Evolutionary conservation across 1,139 yeast species (phyloP).

Genomic region (Petasospora rhodanensis): DNA sequence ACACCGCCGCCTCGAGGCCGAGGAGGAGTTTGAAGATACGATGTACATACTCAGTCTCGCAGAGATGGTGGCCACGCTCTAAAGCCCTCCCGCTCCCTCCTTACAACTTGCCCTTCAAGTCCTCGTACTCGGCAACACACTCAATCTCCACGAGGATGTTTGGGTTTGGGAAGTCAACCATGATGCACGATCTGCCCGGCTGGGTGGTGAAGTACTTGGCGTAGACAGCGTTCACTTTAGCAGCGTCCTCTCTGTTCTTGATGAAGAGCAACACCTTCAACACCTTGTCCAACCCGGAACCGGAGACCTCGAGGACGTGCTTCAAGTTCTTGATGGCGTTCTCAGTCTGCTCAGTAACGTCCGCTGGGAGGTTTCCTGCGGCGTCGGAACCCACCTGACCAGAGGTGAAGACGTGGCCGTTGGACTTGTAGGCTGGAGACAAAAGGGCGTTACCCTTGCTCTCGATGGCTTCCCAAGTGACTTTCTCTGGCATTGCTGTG

Average conservation of each 20-base stretch:
- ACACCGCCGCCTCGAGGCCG: no score
- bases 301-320: slow-evolving; percentile 41
- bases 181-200: slow-evolving; percentile 56
- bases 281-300: slow-evolving; percentile 45
- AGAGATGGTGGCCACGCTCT: no score
- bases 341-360: slow-evolving; percentile 42
- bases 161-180: slow-evolving; percentile 41
- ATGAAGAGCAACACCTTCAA: slow-evolving; percentile 51
- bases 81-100: no score
- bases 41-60: background rate
- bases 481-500: slow-evolving; percentile 22
- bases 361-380: slow-evolving; percentile 35
- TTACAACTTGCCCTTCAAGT: slow-evolving; percentile 9
- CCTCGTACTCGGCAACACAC: slow-evolving; percentile 33
- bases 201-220: slow-evolving; percentile 41
- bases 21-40: background rate
- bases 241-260: slow-evolving; percentile 40
- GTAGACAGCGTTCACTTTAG: slow-evolving; percentile 44
- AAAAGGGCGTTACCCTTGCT: slow-evolving; percentile 29
- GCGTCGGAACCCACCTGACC: slow-evolving; percentile 40
- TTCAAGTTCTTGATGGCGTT: slow-evolving; percentile 41
- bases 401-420: slow-evolving; percentile 49
- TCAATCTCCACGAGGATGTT: slow-evolving; percentile 41
- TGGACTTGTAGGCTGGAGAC: slow-evolving; percentile 46
- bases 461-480: slow-evolving; percentile 30